phyloP scores from a whole-genome alignment of 2,329 filamentous ascomycete genomes.

The Claviceps africana region DNA sequence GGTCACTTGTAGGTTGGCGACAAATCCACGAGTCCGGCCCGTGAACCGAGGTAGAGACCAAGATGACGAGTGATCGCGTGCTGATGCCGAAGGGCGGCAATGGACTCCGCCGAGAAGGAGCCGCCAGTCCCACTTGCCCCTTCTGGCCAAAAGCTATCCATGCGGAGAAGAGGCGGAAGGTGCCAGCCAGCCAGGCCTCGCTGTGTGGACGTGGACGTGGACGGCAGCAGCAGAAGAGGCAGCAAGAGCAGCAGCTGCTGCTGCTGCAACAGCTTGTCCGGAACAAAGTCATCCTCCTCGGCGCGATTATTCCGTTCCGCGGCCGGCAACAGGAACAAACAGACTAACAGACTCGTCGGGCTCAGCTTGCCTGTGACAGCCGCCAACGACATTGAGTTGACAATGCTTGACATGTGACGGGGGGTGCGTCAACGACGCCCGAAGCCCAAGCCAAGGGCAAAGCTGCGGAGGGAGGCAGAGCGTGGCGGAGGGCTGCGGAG shows the following conservation, averaged over 20 bases:
- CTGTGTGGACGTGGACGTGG: no score
- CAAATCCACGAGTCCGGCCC: neutral
- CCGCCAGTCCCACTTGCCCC: neutral
- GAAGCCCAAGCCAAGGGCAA: no score
- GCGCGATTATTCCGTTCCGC: neutral
- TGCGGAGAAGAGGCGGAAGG: neutral
- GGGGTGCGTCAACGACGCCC: no score
- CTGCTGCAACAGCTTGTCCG: neutral
- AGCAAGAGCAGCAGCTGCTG: no score
- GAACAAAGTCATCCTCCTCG: constrained; percentile 2
- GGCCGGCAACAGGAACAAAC: no score
- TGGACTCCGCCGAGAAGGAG: neutral
- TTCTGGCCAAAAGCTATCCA: neutral
- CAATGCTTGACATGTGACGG: constrained; percentile 1
- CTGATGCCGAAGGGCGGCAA: constrained; percentile 4
- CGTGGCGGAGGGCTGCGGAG: neutral
- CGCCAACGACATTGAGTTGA: neutral
- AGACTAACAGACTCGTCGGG: neutral
- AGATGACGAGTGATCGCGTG: neutral
- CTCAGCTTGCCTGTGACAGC: neutral
- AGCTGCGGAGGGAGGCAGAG: neutral
- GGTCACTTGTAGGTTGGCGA: neutral
- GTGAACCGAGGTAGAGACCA: constrained; percentile 2
- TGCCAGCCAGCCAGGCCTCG: neutral
- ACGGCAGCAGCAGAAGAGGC: no score